Evolutionary conservation across 176 grass and related monocot genomes (phyloP), one percentile per base, ranked within the genome.

Genomic region (Bolboschoenus planiculmis): DNA sequence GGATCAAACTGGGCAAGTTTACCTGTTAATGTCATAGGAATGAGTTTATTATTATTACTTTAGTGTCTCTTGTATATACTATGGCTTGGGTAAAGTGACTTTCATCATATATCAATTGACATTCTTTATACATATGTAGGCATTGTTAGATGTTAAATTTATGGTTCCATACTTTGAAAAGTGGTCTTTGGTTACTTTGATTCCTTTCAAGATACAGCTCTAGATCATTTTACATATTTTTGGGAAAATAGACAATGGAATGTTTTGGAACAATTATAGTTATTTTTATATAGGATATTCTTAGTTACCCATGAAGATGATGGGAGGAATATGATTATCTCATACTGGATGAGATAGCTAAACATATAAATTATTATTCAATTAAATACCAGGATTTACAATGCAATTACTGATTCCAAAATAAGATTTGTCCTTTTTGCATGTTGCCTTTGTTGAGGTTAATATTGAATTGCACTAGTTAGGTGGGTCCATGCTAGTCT

Each of bases 171-270:
- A 47, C 40, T 47, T 44, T 42, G 27, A 73, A 72, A 27, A 30
- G 31, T 88, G 83, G 13, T 72, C 43, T 44, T 53, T 74, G 82
- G 68, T 82, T 85, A 23, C 82, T 78, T 78, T 31, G 59, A 77
- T 88, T 33, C 56, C 80, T 39, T 59, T 44, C 43, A 39, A 29
- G 43, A 47, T 53, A 71, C 56, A 11, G 71, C 85, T 85, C 46
- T 83, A 27, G 11, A 18, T 56, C 53, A 73, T 21, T 66, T 78
- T 48, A 35, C 70, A 58, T 70, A n/a, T 78, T 51, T 79, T 46
- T 20, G 55, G 16, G 51, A 10, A 43, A 48, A 75, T 75, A 16
- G 70, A 58, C 53, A 58, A 80, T 80, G 8, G 77, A 80, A 80
- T 80, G 30, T 80, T 36, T 31, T 80, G 55, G 43, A 75, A 9